Evolutionary conservation across 2,329 filamentous ascomycete genomes (phyloP).

Genomic region (Coniochaeta pulveracea): DNA sequence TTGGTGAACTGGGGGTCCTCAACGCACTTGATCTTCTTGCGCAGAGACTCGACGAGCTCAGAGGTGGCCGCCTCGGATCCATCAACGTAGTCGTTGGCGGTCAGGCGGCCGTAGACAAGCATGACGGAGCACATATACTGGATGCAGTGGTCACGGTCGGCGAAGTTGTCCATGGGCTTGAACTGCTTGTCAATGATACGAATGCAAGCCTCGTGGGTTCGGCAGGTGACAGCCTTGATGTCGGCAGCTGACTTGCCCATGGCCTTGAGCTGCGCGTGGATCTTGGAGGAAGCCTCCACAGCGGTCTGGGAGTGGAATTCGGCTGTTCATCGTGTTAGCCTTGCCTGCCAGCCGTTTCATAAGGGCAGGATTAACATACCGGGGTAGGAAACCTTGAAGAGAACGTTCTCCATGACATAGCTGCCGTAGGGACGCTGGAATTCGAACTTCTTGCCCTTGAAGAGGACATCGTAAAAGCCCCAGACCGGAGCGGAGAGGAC

Average conservation of each 20-base stretch:
- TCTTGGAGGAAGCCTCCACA: constrained; percentile 84
- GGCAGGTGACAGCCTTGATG: constrained; percentile 86
- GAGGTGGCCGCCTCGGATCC: constrained; percentile 86
- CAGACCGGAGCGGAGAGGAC: constrained; percentile 86
- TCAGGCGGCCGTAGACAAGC: constrained; percentile 89
- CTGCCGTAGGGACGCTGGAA: constrained; percentile 95
- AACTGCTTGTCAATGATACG: constrained; percentile 99
- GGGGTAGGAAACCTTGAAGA: constrained; percentile 99
- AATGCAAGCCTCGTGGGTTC: constrained; percentile 95
- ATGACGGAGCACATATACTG: constrained; percentile 99
- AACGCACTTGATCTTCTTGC: constrained; percentile 89
- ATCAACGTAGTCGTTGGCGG: constrained; percentile 88
- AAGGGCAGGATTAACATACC: constrained; percentile 37
- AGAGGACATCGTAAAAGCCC: constrained; percentile 98
- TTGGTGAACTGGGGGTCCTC: constrained; percentile 90
- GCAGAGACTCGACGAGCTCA: constrained; percentile 77
- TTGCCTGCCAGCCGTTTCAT: not conserved
- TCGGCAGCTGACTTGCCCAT: constrained; percentile 87
- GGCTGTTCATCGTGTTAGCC: constrained; percentile 34
- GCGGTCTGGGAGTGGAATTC: constrained; percentile 99
- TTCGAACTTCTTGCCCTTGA: constrained; percentile 89
- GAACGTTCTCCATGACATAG: constrained; percentile 99
- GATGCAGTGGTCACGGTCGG: constrained; percentile 97
- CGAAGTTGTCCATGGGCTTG: constrained; percentile 99
- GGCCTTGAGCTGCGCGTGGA: constrained; percentile 71